Percentiles rank a stretch among this genome's conserved stretches.
These are phyloP conservation scores for Verbena officinalis DNA, from an alignment of 257 asterid species.

Conservation along the genomic window DNA sequence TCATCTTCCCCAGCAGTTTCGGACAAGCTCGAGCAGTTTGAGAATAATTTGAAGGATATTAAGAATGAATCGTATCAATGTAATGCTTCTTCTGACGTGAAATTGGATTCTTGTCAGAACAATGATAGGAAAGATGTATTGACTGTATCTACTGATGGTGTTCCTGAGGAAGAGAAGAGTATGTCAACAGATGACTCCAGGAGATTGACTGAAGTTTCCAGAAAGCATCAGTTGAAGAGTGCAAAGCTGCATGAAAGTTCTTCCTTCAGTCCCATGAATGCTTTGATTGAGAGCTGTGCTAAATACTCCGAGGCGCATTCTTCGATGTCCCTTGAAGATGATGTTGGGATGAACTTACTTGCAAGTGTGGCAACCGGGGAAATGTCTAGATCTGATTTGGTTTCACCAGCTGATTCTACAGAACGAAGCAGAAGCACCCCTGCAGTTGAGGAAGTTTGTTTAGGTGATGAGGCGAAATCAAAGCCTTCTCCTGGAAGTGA, in stretches of 20 bases:
- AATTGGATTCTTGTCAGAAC: constrained; percentile 38
- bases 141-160: constrained; percentile 38
- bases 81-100: constrained; percentile 29
- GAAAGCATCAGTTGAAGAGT: constrained; percentile 32
- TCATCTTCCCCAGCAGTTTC: constrained; percentile 49
- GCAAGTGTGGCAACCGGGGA: constrained; percentile 62
- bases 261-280: constrained; percentile 53
- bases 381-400: constrained; percentile 49
- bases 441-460: constrained; percentile 37
- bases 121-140: constrained; percentile 36
- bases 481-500: constrained; percentile 26
- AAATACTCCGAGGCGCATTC: constrained; percentile 47
- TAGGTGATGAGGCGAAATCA: constrained; percentile 36
- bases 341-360: constrained; percentile 54
- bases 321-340: constrained; percentile 46
- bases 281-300: constrained; percentile 57
- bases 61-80: constrained; percentile 33
- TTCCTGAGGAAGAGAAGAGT: constrained; percentile 36
- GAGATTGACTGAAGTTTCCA: constrained; percentile 31
- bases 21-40: constrained; percentile 41
- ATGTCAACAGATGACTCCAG: constrained; percentile 32
- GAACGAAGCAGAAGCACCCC: constrained; percentile 34
- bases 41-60: constrained; percentile 34
- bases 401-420: constrained; percentile 37
- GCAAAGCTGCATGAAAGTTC: constrained; percentile 32